Conservation (phyloP, 2,329 filamentous ascomycete species). For the Talaromyces islandicus region DNA sequence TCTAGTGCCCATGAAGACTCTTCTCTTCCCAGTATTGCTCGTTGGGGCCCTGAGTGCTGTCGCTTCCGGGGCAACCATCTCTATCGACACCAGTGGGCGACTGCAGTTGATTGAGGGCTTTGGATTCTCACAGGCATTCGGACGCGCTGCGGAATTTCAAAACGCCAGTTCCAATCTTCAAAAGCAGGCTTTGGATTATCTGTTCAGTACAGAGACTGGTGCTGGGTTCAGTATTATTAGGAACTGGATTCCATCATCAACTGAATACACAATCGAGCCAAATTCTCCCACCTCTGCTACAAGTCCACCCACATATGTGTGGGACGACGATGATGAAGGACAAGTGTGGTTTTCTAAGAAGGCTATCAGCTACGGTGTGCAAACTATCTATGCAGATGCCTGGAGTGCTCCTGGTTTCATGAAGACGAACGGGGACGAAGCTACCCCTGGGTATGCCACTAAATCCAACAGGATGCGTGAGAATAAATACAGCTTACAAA, state of each 20-base stretch:
- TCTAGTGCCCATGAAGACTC: neutral
- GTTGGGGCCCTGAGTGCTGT: neutral
- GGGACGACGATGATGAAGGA: slow-evolving; percentile 9
- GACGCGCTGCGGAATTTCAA: neutral
- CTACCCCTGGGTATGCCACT: neutral
- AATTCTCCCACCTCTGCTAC: slow-evolving; percentile 3
- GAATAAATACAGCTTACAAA: neutral
- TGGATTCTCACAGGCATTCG: slow-evolving; percentile 5
- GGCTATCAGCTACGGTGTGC: slow-evolving; percentile 5
- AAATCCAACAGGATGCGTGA: neutral
- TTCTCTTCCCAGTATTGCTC: neutral
- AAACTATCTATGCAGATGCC: slow-evolving; percentile 29
- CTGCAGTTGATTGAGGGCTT: slow-evolving; percentile 7
- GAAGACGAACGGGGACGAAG: slow-evolving; percentile 40
- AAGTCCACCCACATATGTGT: slow-evolving; percentile 4
- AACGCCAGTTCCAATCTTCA: neutral
- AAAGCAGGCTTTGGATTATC: neutral
- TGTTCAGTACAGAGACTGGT: slow-evolving; percentile 6
- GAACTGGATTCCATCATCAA: slow-evolving; percentile 9
- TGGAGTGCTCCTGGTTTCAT: slow-evolving; percentile 46
- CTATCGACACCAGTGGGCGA: neutral
- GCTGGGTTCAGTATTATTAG: slow-evolving; percentile 10
- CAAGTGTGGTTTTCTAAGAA: slow-evolving; percentile 10
- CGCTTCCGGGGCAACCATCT: neutral
- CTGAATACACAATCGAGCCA: slow-evolving; percentile 7